Percentiles rank a stretch among this genome's conserved stretches.
These are phyloP conservation scores for Isoetes taiwanensis DNA, from an alignment of 75 land plant genomes.

Conservation along the genomic window DNA sequence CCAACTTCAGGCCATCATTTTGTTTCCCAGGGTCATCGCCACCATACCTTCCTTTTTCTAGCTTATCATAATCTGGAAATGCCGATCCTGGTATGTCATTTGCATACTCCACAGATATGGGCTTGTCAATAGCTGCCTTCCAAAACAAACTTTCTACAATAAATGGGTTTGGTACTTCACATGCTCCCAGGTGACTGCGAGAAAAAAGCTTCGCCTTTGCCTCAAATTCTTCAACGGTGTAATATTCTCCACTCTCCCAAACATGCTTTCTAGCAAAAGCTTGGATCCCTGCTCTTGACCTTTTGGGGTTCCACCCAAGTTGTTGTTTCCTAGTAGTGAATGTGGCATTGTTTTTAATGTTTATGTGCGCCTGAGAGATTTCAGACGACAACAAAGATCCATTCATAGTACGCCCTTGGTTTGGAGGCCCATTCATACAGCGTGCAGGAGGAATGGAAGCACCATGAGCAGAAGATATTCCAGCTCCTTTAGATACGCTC, in stretches of 20 bases:
- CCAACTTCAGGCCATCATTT: too few species aligned
- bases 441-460: conserved; percentile 7
- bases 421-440: not conserved
- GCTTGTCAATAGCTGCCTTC: conserved; percentile 64
- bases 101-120: conserved; percentile 84
- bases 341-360: conserved; percentile 33
- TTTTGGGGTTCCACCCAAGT: conserved; percentile 66
- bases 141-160: conserved; percentile 72
- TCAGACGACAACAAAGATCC: not conserved
- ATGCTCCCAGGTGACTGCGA: conserved; percentile 32
- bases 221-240: conserved; percentile 76
- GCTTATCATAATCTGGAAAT: conserved; percentile 37
- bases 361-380: not conserved
- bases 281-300: conserved; percentile 10
- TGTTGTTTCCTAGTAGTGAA: conserved; percentile 89
- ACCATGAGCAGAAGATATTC: not conserved
- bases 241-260: conserved; percentile 91
- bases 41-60: not conserved
- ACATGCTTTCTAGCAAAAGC: conserved; percentile 56
- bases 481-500: not conserved
- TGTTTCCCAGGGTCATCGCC: not conserved
- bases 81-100: conserved; percentile 99
- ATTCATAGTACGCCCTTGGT: too few species aligned
- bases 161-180: conserved; percentile 37
- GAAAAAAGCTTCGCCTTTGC: conserved; percentile 67